Evolutionary conservation across 23 red algal species (phyloP).

Genomic region (Gracilariopsis chorda): DNA sequence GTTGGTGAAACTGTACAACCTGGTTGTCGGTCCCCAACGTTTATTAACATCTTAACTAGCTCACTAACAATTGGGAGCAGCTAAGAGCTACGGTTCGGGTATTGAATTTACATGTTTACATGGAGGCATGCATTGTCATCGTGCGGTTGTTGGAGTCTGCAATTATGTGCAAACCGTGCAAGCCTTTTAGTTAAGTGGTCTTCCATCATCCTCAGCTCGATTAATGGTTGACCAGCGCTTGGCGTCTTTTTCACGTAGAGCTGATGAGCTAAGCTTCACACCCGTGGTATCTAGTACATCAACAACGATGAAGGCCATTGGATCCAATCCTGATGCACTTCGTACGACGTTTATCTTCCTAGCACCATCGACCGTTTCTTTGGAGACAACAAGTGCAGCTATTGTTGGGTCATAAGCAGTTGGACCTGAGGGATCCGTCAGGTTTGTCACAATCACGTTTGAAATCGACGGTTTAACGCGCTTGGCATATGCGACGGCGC

Average conservation of each 20-base stretch:
- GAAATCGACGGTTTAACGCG: slow-evolving; percentile 26
- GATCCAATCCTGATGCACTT: slow-evolving; percentile 18
- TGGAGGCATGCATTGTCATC: too few relatives aligned
- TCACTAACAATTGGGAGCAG: too few relatives aligned
- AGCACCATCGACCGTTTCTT: slow-evolving; percentile 64
- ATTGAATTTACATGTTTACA: too few relatives aligned
- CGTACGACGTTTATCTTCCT: slow-evolving; percentile 45
- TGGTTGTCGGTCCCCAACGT: slow-evolving; percentile 6
- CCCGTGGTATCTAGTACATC: slow-evolving; percentile 56
- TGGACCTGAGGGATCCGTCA: slow-evolving; percentile 70
- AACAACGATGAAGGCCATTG: slow-evolving; percentile 71
- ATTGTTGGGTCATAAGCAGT: slow-evolving; percentile 49
- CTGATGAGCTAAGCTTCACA: slow-evolving; percentile 79
- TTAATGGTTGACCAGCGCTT: not conserved
- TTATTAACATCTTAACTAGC: not conserved
- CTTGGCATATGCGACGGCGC: slow-evolving; percentile 60
- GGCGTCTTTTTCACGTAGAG: slow-evolving; percentile 57
- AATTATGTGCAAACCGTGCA: not conserved
- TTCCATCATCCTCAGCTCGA: not conserved
- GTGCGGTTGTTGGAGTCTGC: not conserved
- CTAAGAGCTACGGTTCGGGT: too few relatives aligned
- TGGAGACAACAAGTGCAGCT: slow-evolving; percentile 79
- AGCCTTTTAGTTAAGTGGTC: not conserved
- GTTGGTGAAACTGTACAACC: not conserved
- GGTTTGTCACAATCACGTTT: slow-evolving; percentile 32